Base-by-base conservation (phyloP, 345 rosid species). In the Camelina laxa region DNA sequence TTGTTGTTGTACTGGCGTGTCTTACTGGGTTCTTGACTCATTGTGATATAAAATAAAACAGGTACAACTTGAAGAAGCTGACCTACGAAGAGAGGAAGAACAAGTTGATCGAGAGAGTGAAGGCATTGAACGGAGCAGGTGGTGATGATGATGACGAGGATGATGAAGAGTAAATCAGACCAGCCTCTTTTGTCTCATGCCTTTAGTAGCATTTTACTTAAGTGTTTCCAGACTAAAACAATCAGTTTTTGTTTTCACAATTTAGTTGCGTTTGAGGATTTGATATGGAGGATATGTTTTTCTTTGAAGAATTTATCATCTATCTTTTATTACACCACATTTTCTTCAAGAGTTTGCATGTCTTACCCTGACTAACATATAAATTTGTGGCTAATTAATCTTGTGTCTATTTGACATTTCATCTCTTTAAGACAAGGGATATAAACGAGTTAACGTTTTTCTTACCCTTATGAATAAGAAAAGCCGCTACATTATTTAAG, bases 51-150 rank as follows among this genome's bases (percentile, higher is more conserved):
- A 27, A 42, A 44, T 2, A 15, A 62, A 44, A 24, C 54, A 63
- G 76, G 62, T 72, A 62, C 76, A 72, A 72, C 69, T 66, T 57
- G 36, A 72, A 72, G 69, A 72, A 72, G 6, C 33, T 72, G 61
- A 72, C 76, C 2, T 72, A 72, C 5, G 69, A 61, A 39, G 76
- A 72, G 41, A 72, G 76, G 69, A 72, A 72, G 62, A 66, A 66
- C 44, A 17, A 72, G 62, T 72, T 72, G 69, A 72, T 62, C 42
- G 69, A 72, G 54, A 47, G 76, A 51, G 62, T 62, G 1, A 72
- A 62, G 76, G 76, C 69, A 0, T 41, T 72, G 54, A 72, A 72
- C 35, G 57, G 62, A 51, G 69, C 76, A 15, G 67, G 38, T 27
- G 60, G 71, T 56, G 59, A 27, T 42, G 65, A n/a, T 45, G 70